Base-by-base conservation (phyloP, 2,329 filamentous ascomycete genomes). In the Paraphaeosphaeria sporulosa region DNA sequence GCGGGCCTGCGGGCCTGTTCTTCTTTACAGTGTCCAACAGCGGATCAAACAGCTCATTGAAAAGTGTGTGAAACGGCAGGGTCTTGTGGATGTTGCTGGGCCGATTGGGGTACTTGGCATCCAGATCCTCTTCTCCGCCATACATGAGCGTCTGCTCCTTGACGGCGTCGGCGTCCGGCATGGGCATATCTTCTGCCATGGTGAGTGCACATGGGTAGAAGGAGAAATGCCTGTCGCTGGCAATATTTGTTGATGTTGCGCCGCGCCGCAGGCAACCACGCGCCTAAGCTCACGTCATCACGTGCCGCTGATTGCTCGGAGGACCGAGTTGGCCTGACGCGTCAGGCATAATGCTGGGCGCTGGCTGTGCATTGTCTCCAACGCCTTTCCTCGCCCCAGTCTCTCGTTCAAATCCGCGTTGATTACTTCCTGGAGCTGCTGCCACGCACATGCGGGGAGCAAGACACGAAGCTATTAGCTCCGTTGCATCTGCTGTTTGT, bases 71-170 rank as follows among this genome's bases (percentile, higher is more conserved):
- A 73, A 99, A 99, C 5, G 88, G 87, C 10, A 96, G 81, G 0
- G 94, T 97, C 63, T 87, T 87, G 42, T 88, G 88, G 68, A 90
- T 87, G 67, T 98, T 99, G 63, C 82, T 86, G 3, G 95, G 95
- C 3, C 93, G 87, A 71, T 93, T 89, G 2, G 93, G 92, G 73
- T 92, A 83, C 75, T 86, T 86, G 55, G 81, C 78, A 64, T 86
- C 79, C 21, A 87, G 76, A 57, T 81, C 76, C 19, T 73, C 63
- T 19, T 80, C 79, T 58, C 81, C 78, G 43, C 79, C 77, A 62
- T 85, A 85, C 77, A 84, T 83, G 64, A 79, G 78, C 34, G 77
- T 73, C 51, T 84, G 82, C 63, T 86, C 84, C 30, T 77, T 75
- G 15, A 71, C 71, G 3, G 81, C 81, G 38, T 81, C 79, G 2